Base-by-base conservation (phyloP, 108 stramenopile species). In the Phaeodactylum tricornutum region DNA sequence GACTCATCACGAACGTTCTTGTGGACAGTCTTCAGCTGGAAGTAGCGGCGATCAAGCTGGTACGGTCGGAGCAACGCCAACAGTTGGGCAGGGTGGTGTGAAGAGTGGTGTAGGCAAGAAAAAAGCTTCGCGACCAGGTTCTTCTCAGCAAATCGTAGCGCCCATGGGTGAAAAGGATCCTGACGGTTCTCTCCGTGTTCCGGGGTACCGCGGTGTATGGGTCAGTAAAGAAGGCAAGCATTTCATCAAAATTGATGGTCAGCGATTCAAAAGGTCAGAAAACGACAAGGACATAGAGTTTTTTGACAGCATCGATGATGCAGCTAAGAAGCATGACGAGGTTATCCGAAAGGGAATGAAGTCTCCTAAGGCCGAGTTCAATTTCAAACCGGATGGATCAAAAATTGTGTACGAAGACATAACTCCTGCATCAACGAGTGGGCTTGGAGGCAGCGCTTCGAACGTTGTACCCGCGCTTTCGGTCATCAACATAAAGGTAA, bases 1-100 rank as follows among this genome's bases (percentile, higher is more conserved):
- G 43, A 71, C 84, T 3, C 81, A 87, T 46, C 89, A 91, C 50
- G 89, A 91, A 64, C 66, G 82, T 17, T 53, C 75, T 24, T 91
- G 89, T 50, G 74, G 78, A 29, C 67, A 78, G 41, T 59, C 70
- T 1, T 35, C 15, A 22, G 25, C 8, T 17, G 53, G 54, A 26
- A 11, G 38, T 31, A 21, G 15, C 26, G 14, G 12, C 17, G 39
- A 43, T 37, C 27, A 36, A 30, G 40, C 21, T 14, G 21, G 3
- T 22, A 22, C 37, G 3, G 32, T 36, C 17, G 63, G 71, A 49
- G 68, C 37, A 5, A 43, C 60, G 6, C 48, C 57, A 17, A 57
- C 58, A 23, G 57, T 61, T 15, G 64, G 48, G 14, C 54, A 71
- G 52, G 52, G 32, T 15, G 55, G 62, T 19, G 50, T 57, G 12